phyloP scores from a whole-genome alignment of 164 flowering plant genomes.

The Akebia trifoliata region DNA sequence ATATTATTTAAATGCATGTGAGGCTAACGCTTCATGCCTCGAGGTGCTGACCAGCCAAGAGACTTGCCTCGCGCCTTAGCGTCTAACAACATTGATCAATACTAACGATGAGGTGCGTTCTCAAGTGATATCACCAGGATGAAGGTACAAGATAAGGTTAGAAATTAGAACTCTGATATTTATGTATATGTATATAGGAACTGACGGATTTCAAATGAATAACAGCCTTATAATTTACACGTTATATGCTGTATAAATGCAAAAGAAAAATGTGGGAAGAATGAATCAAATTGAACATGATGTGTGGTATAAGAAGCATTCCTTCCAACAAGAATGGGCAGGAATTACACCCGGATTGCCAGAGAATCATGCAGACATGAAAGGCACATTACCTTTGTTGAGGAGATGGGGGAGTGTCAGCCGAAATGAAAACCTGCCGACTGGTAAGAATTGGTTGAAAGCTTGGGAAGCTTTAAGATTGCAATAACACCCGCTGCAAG shows the following conservation, averaged over 20 bases:
- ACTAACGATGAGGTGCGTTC: too few relatives aligned
- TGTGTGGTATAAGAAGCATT: conserved; percentile 7
- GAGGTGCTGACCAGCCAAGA: too few relatives aligned
- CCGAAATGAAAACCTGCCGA: conserved; percentile 86
- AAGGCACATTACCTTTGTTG: background rate
- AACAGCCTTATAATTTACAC: conserved; percentile 8
- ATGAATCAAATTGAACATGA: conserved; percentile 34
- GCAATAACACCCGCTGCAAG: conserved; percentile 76
- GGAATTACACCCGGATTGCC: conserved; percentile 6
- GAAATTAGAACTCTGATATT: too few relatives aligned
- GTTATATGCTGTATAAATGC: background rate
- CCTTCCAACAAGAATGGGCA: background rate
- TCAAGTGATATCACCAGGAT: too few relatives aligned
- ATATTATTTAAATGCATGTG: too few relatives aligned
- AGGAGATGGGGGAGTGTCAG: conserved; percentile 22
- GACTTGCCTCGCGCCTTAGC: too few relatives aligned
- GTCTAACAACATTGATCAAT: too few relatives aligned
- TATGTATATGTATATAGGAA: background rate
- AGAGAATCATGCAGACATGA: conserved; percentile 14
- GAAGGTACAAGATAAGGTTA: too few relatives aligned
- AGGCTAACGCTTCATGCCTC: too few relatives aligned
- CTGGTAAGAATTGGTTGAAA: conserved; percentile 49
- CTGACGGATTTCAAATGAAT: background rate
- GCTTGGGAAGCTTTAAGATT: conserved; percentile 54
- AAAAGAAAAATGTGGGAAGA: conserved; percentile 9